A percentile compares a stretch with the other conserved stretches of the same genome.
These are phyloP conservation scores for Pseudevernia furfuracea DNA, from an alignment of 495 filamentous ascomycete genomes.

Conservation along the genomic window DNA sequence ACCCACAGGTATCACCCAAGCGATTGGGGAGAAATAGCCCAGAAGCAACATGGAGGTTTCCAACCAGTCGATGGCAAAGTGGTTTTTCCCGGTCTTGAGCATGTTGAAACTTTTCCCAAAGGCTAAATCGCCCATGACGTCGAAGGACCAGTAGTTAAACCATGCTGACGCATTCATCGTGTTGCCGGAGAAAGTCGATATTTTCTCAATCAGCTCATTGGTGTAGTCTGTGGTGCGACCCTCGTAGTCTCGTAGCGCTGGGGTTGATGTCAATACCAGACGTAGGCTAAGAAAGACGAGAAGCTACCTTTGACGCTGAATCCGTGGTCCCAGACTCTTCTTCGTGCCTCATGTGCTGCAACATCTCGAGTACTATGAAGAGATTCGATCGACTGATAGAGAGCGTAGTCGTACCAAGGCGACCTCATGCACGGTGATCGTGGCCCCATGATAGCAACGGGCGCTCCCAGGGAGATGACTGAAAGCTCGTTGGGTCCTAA, in stretches of 20 bases:
- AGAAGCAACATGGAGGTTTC: slow-evolving; percentile 14
- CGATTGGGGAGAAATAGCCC: slow-evolving; percentile 7
- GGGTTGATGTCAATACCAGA: background rate
- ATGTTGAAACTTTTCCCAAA: slow-evolving; percentile 44
- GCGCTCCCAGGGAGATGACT: slow-evolving; percentile 33
- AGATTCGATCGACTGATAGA: slow-evolving; percentile 23
- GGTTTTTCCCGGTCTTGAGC: slow-evolving; percentile 33
- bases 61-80: slow-evolving; percentile 27
- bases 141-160: slow-evolving; percentile 44
- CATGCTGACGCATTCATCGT: slow-evolving; percentile 37
- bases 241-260: slow-evolving; percentile 35
- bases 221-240: slow-evolving; percentile 26
- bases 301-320: slow-evolving; percentile 31
- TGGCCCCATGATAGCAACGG: slow-evolving; percentile 31
- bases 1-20: slow-evolving; percentile 10
- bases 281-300: background rate
- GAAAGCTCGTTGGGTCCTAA: slow-evolving; percentile 32
- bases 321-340: slow-evolving; percentile 37
- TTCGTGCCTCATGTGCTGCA: slow-evolving; percentile 31
- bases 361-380: slow-evolving; percentile 36
- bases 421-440: slow-evolving; percentile 33
- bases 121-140: slow-evolving; percentile 46
- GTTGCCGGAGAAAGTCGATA: slow-evolving; percentile 19
- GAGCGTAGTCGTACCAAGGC: slow-evolving; percentile 37
- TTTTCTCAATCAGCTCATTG: slow-evolving; percentile 26